Conservation (phyloP, 2,329 filamentous ascomycete species). For the Xylaria sp. region DNA sequence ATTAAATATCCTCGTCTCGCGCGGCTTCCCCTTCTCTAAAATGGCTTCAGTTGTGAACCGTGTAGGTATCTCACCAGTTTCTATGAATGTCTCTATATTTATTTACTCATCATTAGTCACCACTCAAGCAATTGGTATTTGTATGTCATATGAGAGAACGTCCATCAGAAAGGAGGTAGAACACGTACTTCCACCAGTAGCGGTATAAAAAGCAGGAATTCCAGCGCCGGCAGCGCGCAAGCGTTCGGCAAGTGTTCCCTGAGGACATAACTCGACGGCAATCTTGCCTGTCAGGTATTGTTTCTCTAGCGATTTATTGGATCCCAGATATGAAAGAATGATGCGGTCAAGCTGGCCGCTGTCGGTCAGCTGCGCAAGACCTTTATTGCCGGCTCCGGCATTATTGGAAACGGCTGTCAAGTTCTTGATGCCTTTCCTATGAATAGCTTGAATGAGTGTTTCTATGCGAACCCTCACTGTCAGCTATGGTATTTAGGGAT, state of each 20-base stretch:
- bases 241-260: slow-evolving; percentile 75
- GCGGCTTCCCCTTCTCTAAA: slow-evolving; percentile 66
- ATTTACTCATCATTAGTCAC: not conserved
- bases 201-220: slow-evolving; percentile 82
- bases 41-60: slow-evolving; percentile 64
- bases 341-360: slow-evolving; percentile 74
- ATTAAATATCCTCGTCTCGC: slow-evolving; percentile 75
- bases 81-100: slow-evolving; percentile 63
- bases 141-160: too few relatives aligned
- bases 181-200: slow-evolving; percentile 68
- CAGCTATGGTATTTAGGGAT: not conserved
- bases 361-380: slow-evolving; percentile 70
- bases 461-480: slow-evolving; percentile 49
- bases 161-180: not conserved
- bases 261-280: slow-evolving; percentile 76
- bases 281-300: slow-evolving; percentile 78
- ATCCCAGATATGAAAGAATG: slow-evolving; percentile 76
- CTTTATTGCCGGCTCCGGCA: slow-evolving; percentile 72
- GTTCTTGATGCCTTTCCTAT: slow-evolving; percentile 62
- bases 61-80: slow-evolving; percentile 71
- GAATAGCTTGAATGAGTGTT: slow-evolving; percentile 73
- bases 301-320: slow-evolving; percentile 77
- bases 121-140: too few relatives aligned
- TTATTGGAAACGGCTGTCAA: slow-evolving; percentile 84
- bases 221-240: slow-evolving; percentile 75